Evolutionary conservation across 352 stramenopile genomes (phyloP).

Genomic region (Pythium coloratum): DNA sequence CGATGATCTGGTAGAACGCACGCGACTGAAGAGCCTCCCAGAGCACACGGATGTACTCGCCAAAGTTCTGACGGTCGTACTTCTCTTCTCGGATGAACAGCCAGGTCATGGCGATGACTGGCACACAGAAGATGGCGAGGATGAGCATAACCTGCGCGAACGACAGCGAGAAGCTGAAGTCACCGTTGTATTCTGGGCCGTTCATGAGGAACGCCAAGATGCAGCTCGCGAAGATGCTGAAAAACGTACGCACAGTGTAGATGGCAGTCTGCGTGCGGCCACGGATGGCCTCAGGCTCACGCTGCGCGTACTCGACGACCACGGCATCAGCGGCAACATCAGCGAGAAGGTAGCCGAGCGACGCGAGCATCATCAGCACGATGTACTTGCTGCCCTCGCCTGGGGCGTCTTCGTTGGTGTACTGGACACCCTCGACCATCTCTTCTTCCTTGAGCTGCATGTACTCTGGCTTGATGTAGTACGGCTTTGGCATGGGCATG

Average conservation of each 20-base stretch:
- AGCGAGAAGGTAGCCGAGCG: slow-evolving; percentile 37
- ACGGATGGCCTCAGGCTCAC: slow-evolving; percentile 28
- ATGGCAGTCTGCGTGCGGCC: slow-evolving; percentile 30
- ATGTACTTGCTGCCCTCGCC: slow-evolving; percentile 28
- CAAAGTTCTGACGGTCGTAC: slow-evolving; percentile 26
- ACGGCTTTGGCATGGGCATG: slow-evolving; percentile 27
- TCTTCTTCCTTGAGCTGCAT: not conserved
- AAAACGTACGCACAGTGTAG: slow-evolving; percentile 30
- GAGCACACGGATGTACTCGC: slow-evolving; percentile 32
- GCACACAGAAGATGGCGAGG: slow-evolving; percentile 32
- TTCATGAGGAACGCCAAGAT: slow-evolving; percentile 34
- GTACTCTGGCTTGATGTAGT: slow-evolving; percentile 27
- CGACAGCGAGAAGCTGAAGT: slow-evolving; percentile 28
- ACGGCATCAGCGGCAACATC: slow-evolving; percentile 39
- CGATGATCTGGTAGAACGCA: slow-evolving; percentile 34
- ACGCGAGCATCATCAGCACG: slow-evolving; percentile 35
- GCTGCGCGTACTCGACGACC: slow-evolving; percentile 33
- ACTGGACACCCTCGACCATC: too few species aligned
- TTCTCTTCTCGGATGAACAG: slow-evolving; percentile 40
- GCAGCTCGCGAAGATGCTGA: slow-evolving; percentile 25
- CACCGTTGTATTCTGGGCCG: slow-evolving; percentile 30
- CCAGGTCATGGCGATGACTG: slow-evolving; percentile 30
- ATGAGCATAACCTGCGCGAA: slow-evolving; percentile 31
- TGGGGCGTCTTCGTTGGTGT: slow-evolving; percentile 13
- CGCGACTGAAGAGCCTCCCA: slow-evolving; percentile 34